A percentile compares a stretch with the other conserved stretches of the same genome.
Evolutionary conservation across 2,329 filamentous ascomycete species (phyloP).

Genomic region (Purpureocillium takamizusanense): DNA sequence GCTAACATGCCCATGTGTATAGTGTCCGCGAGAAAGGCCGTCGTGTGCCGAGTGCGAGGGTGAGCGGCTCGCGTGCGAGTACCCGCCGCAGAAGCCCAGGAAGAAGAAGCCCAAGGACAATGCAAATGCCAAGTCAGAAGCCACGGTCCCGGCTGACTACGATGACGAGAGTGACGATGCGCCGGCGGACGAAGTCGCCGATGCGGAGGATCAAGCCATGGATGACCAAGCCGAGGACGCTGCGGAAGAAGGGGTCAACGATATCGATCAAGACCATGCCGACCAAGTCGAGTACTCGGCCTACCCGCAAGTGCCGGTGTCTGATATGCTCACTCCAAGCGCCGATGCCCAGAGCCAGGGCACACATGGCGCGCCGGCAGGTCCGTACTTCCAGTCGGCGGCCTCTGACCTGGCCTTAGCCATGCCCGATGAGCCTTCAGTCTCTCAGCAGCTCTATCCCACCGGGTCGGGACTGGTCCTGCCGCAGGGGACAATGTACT

Average conservation of each 20-base stretch:
- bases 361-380: constrained; percentile 8
- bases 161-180: constrained; percentile 6
- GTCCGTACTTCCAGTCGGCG: constrained; percentile 18
- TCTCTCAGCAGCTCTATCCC: constrained; percentile 7
- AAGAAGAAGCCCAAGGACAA: constrained; percentile 11
- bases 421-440: constrained; percentile 12
- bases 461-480: constrained; percentile 7
- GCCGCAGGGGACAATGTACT: constrained; percentile 11
- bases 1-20: not conserved
- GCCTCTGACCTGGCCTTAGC: constrained; percentile 14
- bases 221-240: constrained; percentile 8
- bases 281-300: constrained; percentile 10
- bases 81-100: constrained; percentile 22
- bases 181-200: constrained; percentile 2
- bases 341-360: constrained; percentile 12
- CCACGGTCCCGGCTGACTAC: constrained; percentile 8
- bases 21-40: constrained; percentile 33
- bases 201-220: constrained; percentile 7
- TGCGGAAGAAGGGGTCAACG: constrained; percentile 9
- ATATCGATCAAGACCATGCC: not conserved
- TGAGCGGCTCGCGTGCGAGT: constrained; percentile 25
- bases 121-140: constrained; percentile 8
- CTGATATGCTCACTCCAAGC: constrained; percentile 15
- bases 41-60: constrained; percentile 27
- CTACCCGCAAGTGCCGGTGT: constrained; percentile 19